Evolutionary conservation across 31 red algal species (phyloP).

Genomic region (Porphyra umbilicalis): DNA sequence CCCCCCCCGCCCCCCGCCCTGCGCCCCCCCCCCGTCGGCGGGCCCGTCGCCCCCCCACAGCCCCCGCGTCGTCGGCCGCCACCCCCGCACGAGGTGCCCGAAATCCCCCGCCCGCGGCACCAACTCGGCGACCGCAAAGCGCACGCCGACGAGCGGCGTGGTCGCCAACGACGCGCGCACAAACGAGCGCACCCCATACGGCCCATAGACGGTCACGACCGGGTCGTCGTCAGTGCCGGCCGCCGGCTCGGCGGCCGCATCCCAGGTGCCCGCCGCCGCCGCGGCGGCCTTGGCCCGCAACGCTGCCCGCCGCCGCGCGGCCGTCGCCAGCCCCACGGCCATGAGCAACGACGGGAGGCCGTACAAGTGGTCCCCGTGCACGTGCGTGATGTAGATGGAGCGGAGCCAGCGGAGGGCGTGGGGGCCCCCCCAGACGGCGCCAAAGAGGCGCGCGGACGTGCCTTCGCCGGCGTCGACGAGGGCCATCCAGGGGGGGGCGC

Average conservation of each 20-base stretch:
- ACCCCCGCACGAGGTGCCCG: slow-evolving; percentile 19
- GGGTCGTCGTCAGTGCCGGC: slow-evolving; percentile 28
- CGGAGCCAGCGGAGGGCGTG: slow-evolving; percentile 60
- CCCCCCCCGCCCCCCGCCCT: slow-evolving; percentile 10
- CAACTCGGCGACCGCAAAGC: slow-evolving; percentile 48
- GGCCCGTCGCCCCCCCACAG: slow-evolving; percentile 7
- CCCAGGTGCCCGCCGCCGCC: not conserved
- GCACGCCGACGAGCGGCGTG: slow-evolving; percentile 45
- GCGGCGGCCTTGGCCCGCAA: slow-evolving; percentile 1
- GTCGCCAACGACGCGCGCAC: slow-evolving; percentile 44
- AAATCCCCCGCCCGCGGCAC: slow-evolving; percentile 52
- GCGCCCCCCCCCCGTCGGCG: slow-evolving; percentile 6
- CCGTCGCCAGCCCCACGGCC: slow-evolving; percentile 41
- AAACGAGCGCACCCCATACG: slow-evolving; percentile 67
- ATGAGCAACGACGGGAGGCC: slow-evolving; percentile 58
- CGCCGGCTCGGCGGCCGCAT: not conserved
- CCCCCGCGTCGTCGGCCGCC: not conserved
- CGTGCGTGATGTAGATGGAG: slow-evolving; percentile 84
- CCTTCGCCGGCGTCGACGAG: slow-evolving; percentile 79
- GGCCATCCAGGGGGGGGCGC: slow-evolving; percentile 41
- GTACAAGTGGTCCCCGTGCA: slow-evolving; percentile 94
- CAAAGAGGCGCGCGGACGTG: slow-evolving; percentile 35
- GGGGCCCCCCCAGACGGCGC: slow-evolving; percentile 46
- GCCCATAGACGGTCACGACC: slow-evolving; percentile 63
- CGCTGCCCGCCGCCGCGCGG: slow-evolving; percentile 35